Evolutionary conservation across 1,284 basidiomycete species (phyloP).

Genomic region (Pisolithus thermaeus): DNA sequence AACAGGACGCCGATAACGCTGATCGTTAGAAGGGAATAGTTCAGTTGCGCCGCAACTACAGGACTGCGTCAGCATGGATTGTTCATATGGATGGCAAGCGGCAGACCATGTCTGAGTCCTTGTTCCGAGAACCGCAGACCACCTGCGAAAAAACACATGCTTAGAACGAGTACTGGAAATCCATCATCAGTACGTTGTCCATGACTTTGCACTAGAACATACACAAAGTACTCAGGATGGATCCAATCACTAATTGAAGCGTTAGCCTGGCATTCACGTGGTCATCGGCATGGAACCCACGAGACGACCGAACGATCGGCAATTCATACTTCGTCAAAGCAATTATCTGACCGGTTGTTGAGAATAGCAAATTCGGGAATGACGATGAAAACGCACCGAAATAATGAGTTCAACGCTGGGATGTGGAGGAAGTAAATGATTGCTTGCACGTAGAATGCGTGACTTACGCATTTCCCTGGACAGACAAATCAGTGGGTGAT

Average conservation of each 20-base stretch:
- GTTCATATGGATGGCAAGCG: too few species aligned
- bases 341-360: constrained; percentile 55
- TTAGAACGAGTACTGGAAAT: constrained; percentile 57
- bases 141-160: constrained; percentile 79
- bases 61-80: background rate
- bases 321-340: constrained; percentile 79
- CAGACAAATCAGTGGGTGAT: constrained; percentile 5
- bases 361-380: constrained; percentile 10
- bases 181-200: background rate
- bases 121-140: constrained; percentile 74
- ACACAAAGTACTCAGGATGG: constrained; percentile 78
- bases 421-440: constrained; percentile 1
- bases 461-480: constrained; percentile 72
- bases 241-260: constrained; percentile 59
- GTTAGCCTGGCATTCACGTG: constrained; percentile 16
- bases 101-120: constrained; percentile 60
- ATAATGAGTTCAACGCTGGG: constrained; percentile 75
- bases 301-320: constrained; percentile 74
- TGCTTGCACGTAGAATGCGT: background rate
- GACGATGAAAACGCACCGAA: constrained; percentile 43
- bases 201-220: constrained; percentile 15
- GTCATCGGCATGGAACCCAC: constrained; percentile 40
- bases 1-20: constrained; percentile 78
- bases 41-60: constrained; percentile 70
- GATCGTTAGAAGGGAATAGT: constrained; percentile 74